A percentile compares a stretch with the other conserved stretches of the same genome.
Evolutionary conservation across 2,329 filamentous ascomycete species (phyloP).

Genomic region (Coniella lustricola): DNA sequence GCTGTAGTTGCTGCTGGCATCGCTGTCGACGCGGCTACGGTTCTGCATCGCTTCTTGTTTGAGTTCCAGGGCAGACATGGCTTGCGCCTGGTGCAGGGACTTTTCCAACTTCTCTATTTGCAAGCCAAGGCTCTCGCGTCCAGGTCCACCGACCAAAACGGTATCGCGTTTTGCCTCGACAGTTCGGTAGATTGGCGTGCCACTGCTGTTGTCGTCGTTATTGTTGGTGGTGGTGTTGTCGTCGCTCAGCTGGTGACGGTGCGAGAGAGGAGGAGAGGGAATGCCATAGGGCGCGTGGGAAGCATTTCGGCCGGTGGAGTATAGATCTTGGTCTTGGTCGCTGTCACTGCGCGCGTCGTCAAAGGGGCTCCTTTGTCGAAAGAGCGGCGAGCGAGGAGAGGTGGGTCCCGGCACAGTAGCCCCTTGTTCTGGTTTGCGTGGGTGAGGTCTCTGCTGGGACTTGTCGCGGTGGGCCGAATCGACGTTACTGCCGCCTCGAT

Average conservation of each 20-base stretch:
- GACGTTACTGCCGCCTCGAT: neutral
- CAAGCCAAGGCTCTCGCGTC: slow-evolving; percentile 42
- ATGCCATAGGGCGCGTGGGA: slow-evolving; percentile 12
- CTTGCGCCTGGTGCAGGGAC: slow-evolving; percentile 24
- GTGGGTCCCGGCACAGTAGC: slow-evolving; percentile 4
- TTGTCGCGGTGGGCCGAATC: no score
- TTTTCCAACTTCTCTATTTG: slow-evolving; percentile 36
- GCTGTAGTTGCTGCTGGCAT: slow-evolving; percentile 16
- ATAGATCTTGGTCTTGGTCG: neutral
- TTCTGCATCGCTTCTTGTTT: neutral
- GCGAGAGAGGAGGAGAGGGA: slow-evolving; percentile 32
- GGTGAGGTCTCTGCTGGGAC: neutral
- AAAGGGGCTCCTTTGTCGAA: slow-evolving; percentile 8
- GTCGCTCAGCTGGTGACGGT: slow-evolving; percentile 25
- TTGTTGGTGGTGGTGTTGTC: slow-evolving; percentile 17
- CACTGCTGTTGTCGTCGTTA: slow-evolving; percentile 19
- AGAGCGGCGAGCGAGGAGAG: slow-evolving; percentile 10
- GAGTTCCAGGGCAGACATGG: slow-evolving; percentile 15
- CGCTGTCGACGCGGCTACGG: slow-evolving; percentile 13
- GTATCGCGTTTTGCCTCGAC: slow-evolving; percentile 46
- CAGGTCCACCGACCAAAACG: slow-evolving; percentile 37
- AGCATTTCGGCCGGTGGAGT: neutral
- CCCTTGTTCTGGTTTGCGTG: slow-evolving; percentile 6
- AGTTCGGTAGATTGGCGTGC: slow-evolving; percentile 38
- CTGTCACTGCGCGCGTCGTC: slow-evolving; percentile 2